Conservation (phyloP, 2,329 filamentous ascomycete species). For the Neonectria punicea region DNA sequence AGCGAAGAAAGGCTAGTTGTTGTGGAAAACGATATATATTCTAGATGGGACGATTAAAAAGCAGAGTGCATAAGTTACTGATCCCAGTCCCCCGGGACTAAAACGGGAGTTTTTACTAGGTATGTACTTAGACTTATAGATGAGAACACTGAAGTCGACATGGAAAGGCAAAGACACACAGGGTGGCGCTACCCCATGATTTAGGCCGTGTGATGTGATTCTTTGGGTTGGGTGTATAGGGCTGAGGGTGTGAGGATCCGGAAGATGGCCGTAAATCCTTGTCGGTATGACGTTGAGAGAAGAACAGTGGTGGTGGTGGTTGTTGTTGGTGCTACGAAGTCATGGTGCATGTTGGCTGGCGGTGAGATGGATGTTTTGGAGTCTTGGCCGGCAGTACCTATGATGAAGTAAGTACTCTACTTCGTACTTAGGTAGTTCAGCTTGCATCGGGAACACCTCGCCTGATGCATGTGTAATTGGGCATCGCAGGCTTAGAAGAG, state of each 20-base stretch:
- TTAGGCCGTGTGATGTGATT: constrained; percentile 18
- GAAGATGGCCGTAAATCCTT: constrained; percentile 41
- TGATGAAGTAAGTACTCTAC: not conserved
- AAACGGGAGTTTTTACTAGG: not conserved
- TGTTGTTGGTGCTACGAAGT: constrained; percentile 4
- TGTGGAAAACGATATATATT: constrained; percentile 21
- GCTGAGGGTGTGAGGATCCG: constrained; percentile 34
- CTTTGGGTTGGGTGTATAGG: constrained; percentile 26
- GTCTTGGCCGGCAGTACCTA: not conserved
- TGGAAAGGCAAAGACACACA: not conserved
- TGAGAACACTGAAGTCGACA: not conserved
- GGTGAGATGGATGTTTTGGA: not conserved
- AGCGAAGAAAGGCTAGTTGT: constrained; percentile 30
- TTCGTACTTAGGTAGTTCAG: not conserved
- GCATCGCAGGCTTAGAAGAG: not conserved
- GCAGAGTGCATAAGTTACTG: constrained; percentile 1
- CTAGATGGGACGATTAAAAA: constrained; percentile 1
- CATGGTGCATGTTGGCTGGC: constrained; percentile 23
- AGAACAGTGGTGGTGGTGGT: not conserved
- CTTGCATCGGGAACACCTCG: not conserved
- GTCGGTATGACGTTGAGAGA: constrained; percentile 13
- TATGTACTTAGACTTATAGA: not conserved
- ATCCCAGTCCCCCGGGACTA: not conserved
- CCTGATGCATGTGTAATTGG: not conserved
- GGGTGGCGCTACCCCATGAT: not conserved